Conservation (phyloP, 2,329 filamentous ascomycete species). For the Exserohilum rostratum region DNA sequence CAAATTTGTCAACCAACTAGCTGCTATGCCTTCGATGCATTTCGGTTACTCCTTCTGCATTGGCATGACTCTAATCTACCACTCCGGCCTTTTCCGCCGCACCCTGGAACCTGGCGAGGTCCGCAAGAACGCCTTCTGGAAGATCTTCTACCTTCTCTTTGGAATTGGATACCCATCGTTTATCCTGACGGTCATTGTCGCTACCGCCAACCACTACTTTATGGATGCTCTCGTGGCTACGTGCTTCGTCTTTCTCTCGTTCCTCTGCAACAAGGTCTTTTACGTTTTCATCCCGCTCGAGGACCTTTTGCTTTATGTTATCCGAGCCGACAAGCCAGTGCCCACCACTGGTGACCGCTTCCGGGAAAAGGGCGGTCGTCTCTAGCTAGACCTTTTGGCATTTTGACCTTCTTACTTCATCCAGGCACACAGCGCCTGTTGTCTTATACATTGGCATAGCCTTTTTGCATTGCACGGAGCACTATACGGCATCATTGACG, state of each 20-base stretch:
- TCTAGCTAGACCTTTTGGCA: slow-evolving; percentile 22
- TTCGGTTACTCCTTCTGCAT: slow-evolving; percentile 63
- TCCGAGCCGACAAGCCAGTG: slow-evolving; percentile 60
- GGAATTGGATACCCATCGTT: slow-evolving; percentile 61
- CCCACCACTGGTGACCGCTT: slow-evolving; percentile 60
- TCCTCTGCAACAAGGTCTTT: slow-evolving; percentile 58
- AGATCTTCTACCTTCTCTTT: slow-evolving; percentile 53
- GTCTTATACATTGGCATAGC: background rate
- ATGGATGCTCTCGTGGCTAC: slow-evolving; percentile 60
- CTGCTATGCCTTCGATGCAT: slow-evolving; percentile 59
- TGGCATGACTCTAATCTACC: slow-evolving; percentile 59
- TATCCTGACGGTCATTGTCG: slow-evolving; percentile 64
- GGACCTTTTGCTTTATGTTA: slow-evolving; percentile 55
- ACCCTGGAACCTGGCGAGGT: slow-evolving; percentile 51
- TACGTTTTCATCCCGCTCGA: slow-evolving; percentile 59
- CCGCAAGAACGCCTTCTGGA: slow-evolving; percentile 51
- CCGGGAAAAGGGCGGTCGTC: slow-evolving; percentile 42
- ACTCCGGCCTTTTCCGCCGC: slow-evolving; percentile 56
- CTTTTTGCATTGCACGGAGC: slow-evolving; percentile 9
- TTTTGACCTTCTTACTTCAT: background rate
- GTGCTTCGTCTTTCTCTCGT: slow-evolving; percentile 56
- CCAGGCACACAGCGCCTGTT: background rate
- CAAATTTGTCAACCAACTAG: slow-evolving; percentile 54
- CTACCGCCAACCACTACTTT: slow-evolving; percentile 68
- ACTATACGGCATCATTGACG: slow-evolving; percentile 6